Evolutionary conservation across 495 filamentous ascomycete species (phyloP).

Genomic region (Neurospora tetraspora): DNA sequence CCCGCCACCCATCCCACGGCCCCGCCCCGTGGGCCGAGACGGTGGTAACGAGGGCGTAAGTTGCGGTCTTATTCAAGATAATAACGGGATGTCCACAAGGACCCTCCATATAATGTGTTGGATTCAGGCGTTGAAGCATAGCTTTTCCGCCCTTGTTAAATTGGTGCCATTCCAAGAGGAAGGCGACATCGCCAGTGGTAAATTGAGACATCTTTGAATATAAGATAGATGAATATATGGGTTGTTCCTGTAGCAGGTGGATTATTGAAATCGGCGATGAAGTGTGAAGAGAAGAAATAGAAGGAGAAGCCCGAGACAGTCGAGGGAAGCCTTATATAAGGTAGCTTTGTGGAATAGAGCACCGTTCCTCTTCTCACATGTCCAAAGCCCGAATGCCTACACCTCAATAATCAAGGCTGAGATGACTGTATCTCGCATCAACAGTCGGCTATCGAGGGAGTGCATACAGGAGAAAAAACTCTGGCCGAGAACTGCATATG

Average conservation of each 20-base stretch:
- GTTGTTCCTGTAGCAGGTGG: no score
- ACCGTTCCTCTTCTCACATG: not conserved
- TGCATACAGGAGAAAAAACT: not conserved
- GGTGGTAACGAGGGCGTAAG: not conserved
- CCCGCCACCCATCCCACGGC: not conserved
- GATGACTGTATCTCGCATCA: not conserved
- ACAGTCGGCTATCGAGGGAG: not conserved
- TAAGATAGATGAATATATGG: no score
- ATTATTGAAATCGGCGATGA: no score
- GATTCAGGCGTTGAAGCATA: not conserved
- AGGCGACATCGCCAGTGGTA: no score
- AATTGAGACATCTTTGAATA: no score
- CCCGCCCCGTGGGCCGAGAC: not conserved
- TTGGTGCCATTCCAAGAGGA: no score
- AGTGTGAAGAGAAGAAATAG: not conserved
- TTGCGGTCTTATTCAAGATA: not conserved
- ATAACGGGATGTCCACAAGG: not conserved
- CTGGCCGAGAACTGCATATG: not conserved
- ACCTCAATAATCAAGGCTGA: not conserved
- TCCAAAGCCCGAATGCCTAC: not conserved
- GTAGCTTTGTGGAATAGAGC: not conserved
- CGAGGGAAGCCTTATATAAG: not conserved
- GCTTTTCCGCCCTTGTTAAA: no score
- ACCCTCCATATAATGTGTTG: not conserved
- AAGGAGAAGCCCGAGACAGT: not conserved